Evolutionary conservation across 306 rosid genomes (phyloP).

Genomic region (Lithocarpus polystachyus): DNA sequence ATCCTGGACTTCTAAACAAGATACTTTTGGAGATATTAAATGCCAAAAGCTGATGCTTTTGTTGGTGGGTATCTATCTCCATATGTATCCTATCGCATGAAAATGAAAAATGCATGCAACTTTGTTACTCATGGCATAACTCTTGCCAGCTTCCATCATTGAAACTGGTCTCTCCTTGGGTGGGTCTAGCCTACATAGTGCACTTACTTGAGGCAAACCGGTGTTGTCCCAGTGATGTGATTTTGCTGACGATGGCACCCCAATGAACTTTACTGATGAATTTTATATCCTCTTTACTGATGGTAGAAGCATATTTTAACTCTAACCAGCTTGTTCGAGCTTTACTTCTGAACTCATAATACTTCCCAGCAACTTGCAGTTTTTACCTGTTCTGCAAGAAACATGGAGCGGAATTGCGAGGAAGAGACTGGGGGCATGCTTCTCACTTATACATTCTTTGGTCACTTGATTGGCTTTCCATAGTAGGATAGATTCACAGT

Average conservation of each 20-base stretch:
- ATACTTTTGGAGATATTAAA: conserved; percentile 71
- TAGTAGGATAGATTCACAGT: not conserved
- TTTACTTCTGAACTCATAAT: not conserved
- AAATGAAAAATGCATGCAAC: not conserved
- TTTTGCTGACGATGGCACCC: not conserved
- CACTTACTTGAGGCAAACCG: not conserved
- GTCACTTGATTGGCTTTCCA: not conserved
- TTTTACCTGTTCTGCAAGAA: not conserved
- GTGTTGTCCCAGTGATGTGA: not conserved
- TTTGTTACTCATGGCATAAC: too few relatives aligned
- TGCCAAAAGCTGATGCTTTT: conserved; percentile 49
- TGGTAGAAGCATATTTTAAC: not conserved
- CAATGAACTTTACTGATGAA: not conserved
- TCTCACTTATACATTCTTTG: not conserved
- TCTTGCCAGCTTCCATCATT: too few relatives aligned
- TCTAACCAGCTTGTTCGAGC: not conserved
- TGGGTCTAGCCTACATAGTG: not conserved
- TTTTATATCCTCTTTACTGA: not conserved
- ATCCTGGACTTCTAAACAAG: conserved; percentile 79
- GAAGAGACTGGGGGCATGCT: not conserved
- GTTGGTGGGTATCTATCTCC: not conserved
- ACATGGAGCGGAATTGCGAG: not conserved
- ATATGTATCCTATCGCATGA: not conserved
- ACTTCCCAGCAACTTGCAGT: not conserved
- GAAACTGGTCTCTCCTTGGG: too few relatives aligned